A percentile compares a stretch with the other conserved stretches of the same genome.
phyloP scores from a whole-genome alignment of 352 stramenopile species.

The Phytopythium litorale region DNA sequence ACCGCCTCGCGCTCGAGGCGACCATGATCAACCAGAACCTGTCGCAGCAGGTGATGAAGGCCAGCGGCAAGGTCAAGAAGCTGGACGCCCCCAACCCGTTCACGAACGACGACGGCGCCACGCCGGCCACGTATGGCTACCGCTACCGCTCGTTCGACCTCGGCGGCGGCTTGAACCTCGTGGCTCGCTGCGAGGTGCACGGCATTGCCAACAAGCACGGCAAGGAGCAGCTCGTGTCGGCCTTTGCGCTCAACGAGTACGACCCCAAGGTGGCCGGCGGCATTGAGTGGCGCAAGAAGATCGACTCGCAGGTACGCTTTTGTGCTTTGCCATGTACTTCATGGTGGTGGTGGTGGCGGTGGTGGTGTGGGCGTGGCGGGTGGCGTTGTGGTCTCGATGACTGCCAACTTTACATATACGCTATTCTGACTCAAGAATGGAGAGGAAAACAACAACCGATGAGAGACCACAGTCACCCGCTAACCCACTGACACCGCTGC shows the following conservation, averaged over 20 bases:
- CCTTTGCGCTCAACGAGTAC: constrained; percentile 97
- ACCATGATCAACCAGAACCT: constrained; percentile 99
- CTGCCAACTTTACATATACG: constrained; percentile 56
- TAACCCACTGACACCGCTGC: not conserved
- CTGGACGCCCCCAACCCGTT: constrained; percentile 91
- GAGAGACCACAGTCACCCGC: constrained; percentile 17
- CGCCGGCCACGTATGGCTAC: constrained; percentile 93
- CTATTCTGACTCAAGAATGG: constrained; percentile 54
- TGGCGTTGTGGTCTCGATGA: constrained; percentile 53
- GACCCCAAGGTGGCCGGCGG: constrained; percentile 88
- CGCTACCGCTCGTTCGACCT: constrained; percentile 97
- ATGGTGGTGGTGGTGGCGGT: constrained; percentile 8
- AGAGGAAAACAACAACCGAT: constrained; percentile 29
- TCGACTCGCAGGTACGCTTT: constrained; percentile 87
- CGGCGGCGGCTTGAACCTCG: constrained; percentile 83
- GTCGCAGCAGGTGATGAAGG: constrained; percentile 95
- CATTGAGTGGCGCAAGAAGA: constrained; percentile 96
- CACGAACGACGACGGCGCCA: constrained; percentile 90
- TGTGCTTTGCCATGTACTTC: constrained; percentile 9
- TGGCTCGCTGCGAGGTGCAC: constrained; percentile 95
- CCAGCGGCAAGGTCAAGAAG: constrained; percentile 40
- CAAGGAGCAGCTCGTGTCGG: constrained; percentile 91
- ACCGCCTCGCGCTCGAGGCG: constrained; percentile 94
- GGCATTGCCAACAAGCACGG: constrained; percentile 84
- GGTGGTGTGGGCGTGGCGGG: constrained; percentile 10